Base-by-base conservation (phyloP, 768 basidiomycete species). In the Lentinus tigrinus region DNA sequence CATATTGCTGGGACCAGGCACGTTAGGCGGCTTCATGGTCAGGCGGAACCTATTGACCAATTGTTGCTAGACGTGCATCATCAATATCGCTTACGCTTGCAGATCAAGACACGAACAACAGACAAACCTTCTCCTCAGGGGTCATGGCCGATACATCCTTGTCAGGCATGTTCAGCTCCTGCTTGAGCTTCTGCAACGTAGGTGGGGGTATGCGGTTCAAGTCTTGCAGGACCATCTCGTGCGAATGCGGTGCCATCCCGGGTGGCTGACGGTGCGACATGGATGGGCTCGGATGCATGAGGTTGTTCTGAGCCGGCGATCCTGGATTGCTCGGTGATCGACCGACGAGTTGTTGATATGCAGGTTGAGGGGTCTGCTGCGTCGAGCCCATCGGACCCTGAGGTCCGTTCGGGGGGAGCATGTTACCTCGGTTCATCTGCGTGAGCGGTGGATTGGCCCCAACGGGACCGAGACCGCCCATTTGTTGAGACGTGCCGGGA, bases 271-370 rank as follows among this genome's bases (percentile, higher is more conserved):
- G 78, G 34, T 75, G 59, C 4, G 77, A 70, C 63, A 88, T 40
- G 4, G 83, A 84, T 5, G 88, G 87, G 64, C 87, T 89, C 1
- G 69, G 81, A 2, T 83, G 81, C 55, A 74, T 71, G 57, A 79
- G 74, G 70, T 81, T 72, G 7, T 75, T 71, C 57, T 77, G 74
- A 16, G 71, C 75, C 0, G 85, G 84, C 0, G 83, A 79, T 4
- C 70, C 80, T 38, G 87, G 79, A 39, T 87, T 78, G 67, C 88
- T 89, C 4, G 83, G 82, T 6, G 87, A 82, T 48, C 84, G 76
- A 3, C 77, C 80, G 9, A 54, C 52, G 16, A 75, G 65, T 58
- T 75, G 78, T 40, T 74, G 76, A 60, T 78, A 83, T 9, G 68
- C 59, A 23, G 73, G 75, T 11, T 79, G 76, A 44, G 80, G 77